Evolutionary conservation across 345 rosid genomes (phyloP), one percentile per base, ranked within the genome.

Genomic region (Eucalyptus microcorys): DNA sequence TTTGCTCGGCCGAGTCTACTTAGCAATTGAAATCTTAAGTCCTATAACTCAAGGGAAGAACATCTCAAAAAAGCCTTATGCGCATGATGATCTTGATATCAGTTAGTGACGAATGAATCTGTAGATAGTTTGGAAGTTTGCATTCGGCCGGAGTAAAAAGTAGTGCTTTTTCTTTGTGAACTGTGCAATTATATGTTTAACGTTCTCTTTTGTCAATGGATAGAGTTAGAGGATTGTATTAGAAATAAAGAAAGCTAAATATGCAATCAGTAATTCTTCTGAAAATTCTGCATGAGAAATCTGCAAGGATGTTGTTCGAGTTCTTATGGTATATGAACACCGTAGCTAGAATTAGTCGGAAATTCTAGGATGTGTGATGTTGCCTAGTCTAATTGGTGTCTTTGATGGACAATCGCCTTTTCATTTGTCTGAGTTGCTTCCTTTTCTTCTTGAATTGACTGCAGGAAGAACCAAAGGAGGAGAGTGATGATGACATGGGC

Each of bases 401-500:
- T 76, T 32, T 68, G 80, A 68, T 86, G 32, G 71, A 53, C 32
- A 16, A 17, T 87, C 15, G 11, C 79, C 2, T 14, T 26, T 32
- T 71, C 55, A 71, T 49, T 27, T n/a, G 42, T 52, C 76, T 81
- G 55, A 55, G 8, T 88, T 30, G 59, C 24, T 47, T 14, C 34
- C 49, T 32, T 14, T 32, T n/a, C 24, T 34, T 48, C 86, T 89
- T 45, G 89, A 83, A 88, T 37, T 55, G 26, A 26, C 79, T n/a
- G 40, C 92, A 92, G 94, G 94, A 93, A 66, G 92, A 89, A 90
- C 89, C 92, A 2, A 80, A 93, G 64, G 93, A 92, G 88, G 94
- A 93, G 90, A 93, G 94, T 43, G 94, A 93, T 15, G 93, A 91
- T 1, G 94, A 93, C 90, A 86, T 93, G 93, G 93, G 94, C 45